Conservation (phyloP, 129 eudicot species). For the Gnaphalium uliginosum region DNA sequence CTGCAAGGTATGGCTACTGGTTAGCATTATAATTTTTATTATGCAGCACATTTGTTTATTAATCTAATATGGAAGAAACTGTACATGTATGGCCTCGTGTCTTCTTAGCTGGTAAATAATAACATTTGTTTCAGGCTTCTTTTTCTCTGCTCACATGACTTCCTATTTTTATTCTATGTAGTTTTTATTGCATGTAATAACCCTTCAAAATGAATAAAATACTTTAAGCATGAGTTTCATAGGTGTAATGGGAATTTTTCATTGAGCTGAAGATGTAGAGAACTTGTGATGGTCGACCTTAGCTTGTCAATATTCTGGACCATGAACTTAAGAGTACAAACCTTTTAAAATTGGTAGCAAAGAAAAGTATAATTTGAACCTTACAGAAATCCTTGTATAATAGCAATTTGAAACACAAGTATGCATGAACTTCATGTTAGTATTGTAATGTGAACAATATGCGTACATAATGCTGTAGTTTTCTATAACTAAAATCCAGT, state of each 20-base stretch:
- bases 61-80: background rate
- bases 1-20: conserved; percentile 60
- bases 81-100: background rate
- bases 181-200: background rate
- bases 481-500: background rate
- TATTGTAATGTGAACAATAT: background rate
- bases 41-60: background rate
- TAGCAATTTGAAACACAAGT: background rate
- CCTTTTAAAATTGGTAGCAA: background rate
- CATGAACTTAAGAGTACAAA: background rate
- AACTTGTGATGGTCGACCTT: background rate
- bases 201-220: background rate
- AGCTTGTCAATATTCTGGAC: background rate
- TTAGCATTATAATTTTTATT: conserved; percentile 16
- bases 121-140: background rate
- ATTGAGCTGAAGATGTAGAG: background rate
- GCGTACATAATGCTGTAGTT: background rate
- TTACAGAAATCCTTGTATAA: background rate
- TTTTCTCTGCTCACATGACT: conserved; percentile 12
- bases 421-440: background rate
- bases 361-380: background rate
- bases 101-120: background rate
- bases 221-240: background rate
- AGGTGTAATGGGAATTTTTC: background rate
- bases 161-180: background rate